Base-by-base conservation (phyloP, 208 protist genomes). In the Acanthamoeba lenticulata region DNA sequence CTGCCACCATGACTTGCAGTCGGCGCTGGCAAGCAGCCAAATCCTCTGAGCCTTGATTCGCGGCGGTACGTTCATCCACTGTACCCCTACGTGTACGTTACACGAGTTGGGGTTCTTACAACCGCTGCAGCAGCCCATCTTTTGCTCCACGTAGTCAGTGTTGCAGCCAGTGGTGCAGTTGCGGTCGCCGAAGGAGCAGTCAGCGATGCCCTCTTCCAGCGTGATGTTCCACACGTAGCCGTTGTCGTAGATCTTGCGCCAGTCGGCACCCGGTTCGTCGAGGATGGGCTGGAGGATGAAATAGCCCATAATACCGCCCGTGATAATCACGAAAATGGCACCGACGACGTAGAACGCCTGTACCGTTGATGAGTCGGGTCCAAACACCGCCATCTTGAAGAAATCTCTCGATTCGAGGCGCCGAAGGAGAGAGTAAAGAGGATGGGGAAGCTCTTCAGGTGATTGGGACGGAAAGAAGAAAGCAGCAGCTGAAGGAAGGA, bases 101-200 rank as follows among this genome's bases (percentile, higher is more conserved):
- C 62, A 72, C 3, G 62, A 72, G 62, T 72, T 72, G 62, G 62
- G 62, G n/a, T 72, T 72, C 62, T 72, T 72, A 72, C 62, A 72
- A 38, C 62, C 62, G 17, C 62, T 72, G 62, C 62, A 72, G 62
- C 62, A 72, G 9, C 62, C 62, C 62, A 72, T 72, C 34, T 72
- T 72, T 6, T 40, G 11, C 62, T 72, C 62, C n/a, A 72, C 62
- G 34, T 72, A 72, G n/a, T 19, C 38, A 29, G 7, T 72, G 11
- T 72, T 29, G 62, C 62, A 72, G 62, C 38, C n/a, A n/a, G n/a
- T 72, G 62, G 62, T 72, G 62, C 62, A 72, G 62, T 72, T 72
- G n/a, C 62, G 62, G 11, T 6, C 7, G 34, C 62, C 62, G 17
- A 72, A 72, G 6, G 62, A 72, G 62, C 62, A 72, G 62, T 72